Base-by-base conservation (phyloP, 805 yeast species). In the Wilhelminamyces savonicus region DNA sequence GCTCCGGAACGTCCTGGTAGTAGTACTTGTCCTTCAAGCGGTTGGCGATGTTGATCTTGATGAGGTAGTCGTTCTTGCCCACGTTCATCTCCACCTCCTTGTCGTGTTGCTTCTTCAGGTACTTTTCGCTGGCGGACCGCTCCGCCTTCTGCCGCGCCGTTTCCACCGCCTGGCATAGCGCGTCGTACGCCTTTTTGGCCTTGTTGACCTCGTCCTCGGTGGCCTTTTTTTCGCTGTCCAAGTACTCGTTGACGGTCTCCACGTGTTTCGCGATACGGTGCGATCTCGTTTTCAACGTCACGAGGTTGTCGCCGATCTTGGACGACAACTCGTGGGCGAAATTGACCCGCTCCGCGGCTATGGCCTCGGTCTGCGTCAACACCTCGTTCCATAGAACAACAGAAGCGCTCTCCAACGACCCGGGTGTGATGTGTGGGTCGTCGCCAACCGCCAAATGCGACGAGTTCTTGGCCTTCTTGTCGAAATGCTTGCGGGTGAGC, bases 1-100 rank as follows among this genome's bases (percentile, higher is more conserved):
- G 56, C 54, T 88, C 96, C 0, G 98, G 98, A 16, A 87, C 61
- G 54, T 92, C 97, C 59, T 90, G 97, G 50, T 82, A 87, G 54
- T 68, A 88, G 59, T 77, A 87, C 56, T 92, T 92, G 55, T 90
- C 97, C 58, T 92, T 92, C 35, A 88, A 61, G 36, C 97, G 70
- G 57, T 92, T 92, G 30, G 95, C 92, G 16, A 84, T 74, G 45
- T 77, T 82, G 50, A 92, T 79, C 41, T 76, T 76, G 34, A 92
- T 72, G 41, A 92, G 58, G 54, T 92, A 92, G 18, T 71, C 70
- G 57, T 90, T 90, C 54, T 92, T 92, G n/a, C 80, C 76, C 33
- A 71, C 70, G 54, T 87, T 82, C 99, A 92, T 92, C 21, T 82
- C 92, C 4, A 60, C 49, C 47, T 82, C 82, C 40, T 76, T 76